Conservation (phyloP, 257 asterid genomes). For the Linaria vulgaris region DNA sequence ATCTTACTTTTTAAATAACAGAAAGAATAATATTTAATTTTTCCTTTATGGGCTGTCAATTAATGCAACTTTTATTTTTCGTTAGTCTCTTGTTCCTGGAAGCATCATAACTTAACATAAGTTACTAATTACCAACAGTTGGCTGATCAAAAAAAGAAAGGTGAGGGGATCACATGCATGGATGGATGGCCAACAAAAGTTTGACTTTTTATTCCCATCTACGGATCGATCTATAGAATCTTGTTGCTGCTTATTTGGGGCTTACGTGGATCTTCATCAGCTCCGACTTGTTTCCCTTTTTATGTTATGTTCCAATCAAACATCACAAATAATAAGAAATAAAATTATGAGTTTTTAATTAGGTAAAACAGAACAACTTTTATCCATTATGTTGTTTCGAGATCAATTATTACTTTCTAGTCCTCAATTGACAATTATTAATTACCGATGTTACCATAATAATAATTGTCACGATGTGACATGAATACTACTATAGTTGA, state of each 20-base stretch:
- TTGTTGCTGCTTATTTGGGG: background rate
- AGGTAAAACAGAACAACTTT: background rate
- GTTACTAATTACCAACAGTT: constrained; percentile 9
- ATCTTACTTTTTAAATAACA: too few species aligned
- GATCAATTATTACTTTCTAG: background rate
- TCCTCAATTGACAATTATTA: background rate
- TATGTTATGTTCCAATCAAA: background rate
- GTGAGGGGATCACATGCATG: constrained; percentile 24
- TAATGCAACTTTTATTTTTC: too few species aligned
- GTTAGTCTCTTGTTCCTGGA: too few species aligned
- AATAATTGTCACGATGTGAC: background rate
- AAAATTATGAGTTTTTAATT: background rate
- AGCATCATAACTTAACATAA: constrained; percentile 22
- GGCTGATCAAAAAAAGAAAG: constrained; percentile 3
- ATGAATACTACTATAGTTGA: too few species aligned
- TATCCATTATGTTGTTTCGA: background rate
- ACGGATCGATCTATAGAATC: background rate
- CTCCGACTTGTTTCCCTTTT: background rate
- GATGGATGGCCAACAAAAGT: background rate
- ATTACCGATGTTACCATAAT: background rate
- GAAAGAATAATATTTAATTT: too few species aligned
- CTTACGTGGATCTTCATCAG: background rate
- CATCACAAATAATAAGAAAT: background rate
- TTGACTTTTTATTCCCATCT: constrained; percentile 17
- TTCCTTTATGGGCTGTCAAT: too few species aligned